phyloP scores from a whole-genome alignment of 1,139 yeast genomes.

The Debaryomyces subglobosus region DNA sequence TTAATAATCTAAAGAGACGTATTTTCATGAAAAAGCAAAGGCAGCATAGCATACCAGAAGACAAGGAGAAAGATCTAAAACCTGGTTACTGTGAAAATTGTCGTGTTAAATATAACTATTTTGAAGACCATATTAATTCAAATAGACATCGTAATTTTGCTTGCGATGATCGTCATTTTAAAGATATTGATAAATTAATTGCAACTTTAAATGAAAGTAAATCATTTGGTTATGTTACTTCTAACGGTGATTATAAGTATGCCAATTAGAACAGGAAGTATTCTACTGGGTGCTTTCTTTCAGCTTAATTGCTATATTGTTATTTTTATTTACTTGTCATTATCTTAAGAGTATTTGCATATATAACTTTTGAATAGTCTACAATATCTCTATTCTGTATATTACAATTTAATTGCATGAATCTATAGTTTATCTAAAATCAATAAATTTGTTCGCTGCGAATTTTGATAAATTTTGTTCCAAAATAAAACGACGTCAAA shows the following conservation, averaged over 20 bases:
- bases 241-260: constrained; percentile 47
- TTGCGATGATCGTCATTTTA: constrained; percentile 67
- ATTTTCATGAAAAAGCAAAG: constrained; percentile 48
- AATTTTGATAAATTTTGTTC: not conserved
- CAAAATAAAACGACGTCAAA: not conserved
- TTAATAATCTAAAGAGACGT: constrained; percentile 60
- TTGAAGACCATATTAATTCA: constrained; percentile 73
- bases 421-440: not conserved
- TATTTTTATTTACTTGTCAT: constrained; percentile 3
- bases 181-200: constrained; percentile 73
- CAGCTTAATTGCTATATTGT: not conserved
- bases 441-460: constrained; percentile 4
- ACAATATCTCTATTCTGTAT: constrained; percentile 2
- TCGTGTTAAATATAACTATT: constrained; percentile 78
- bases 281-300: constrained; percentile 1
- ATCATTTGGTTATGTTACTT: constrained; percentile 43
- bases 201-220: constrained; percentile 48
- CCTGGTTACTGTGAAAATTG: constrained; percentile 95
- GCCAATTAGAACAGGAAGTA: constrained; percentile 11
- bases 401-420: constrained; percentile 7
- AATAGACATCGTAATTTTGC: constrained; percentile 85
- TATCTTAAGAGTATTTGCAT: constrained; percentile 4
- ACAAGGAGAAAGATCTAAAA: constrained; percentile 41
- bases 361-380: constrained; percentile 7
- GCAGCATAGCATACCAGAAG: constrained; percentile 50